A percentile compares a stretch with the other conserved stretches of the same genome.
phyloP scores from a whole-genome alignment of 1,284 basidiomycete genomes.

The Irpex sp. region DNA sequence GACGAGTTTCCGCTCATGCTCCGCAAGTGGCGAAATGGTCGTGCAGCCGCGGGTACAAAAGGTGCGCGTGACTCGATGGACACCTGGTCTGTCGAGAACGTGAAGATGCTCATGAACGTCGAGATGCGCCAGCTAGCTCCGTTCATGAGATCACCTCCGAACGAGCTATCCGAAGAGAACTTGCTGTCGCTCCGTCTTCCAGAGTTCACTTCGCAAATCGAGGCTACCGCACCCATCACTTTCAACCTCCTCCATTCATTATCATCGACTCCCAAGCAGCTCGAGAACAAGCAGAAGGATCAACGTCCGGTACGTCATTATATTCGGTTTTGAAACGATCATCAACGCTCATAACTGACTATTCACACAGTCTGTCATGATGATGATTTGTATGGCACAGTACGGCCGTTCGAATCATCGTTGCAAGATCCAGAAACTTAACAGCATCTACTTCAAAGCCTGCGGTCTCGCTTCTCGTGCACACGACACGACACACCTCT shows the following conservation, averaged over 20 bases:
- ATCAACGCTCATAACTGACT: slow-evolving; percentile 20
- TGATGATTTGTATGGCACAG: background rate
- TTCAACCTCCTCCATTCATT: slow-evolving; percentile 21
- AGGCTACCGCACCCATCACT: slow-evolving; percentile 16
- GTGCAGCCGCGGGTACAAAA: too few species aligned
- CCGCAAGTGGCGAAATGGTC: too few species aligned
- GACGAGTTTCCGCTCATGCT: background rate
- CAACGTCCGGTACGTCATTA: slow-evolving; percentile 22
- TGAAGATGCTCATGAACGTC: slow-evolving; percentile 1
- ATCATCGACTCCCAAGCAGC: slow-evolving; percentile 17
- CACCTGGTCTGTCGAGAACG: slow-evolving; percentile 16
- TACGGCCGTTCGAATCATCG: slow-evolving; percentile 28
- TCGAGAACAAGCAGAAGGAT: slow-evolving; percentile 22
- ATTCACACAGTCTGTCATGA: slow-evolving; percentile 10
- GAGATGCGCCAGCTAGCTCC: background rate
- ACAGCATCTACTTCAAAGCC: slow-evolving; percentile 27
- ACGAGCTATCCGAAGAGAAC: slow-evolving; percentile 8
- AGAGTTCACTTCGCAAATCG: slow-evolving; percentile 7
- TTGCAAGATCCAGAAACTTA: slow-evolving; percentile 26
- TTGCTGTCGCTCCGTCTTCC: slow-evolving; percentile 3
- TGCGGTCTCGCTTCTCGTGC: slow-evolving; percentile 21
- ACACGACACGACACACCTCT: slow-evolving; percentile 23
- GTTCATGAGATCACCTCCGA: background rate
- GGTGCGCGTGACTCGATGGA: slow-evolving; percentile 19
- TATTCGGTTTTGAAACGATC: background rate